These are phyloP conservation scores for Acacia confusa DNA, from an alignment of 306 rosid species.

Conservation along the genomic window DNA sequence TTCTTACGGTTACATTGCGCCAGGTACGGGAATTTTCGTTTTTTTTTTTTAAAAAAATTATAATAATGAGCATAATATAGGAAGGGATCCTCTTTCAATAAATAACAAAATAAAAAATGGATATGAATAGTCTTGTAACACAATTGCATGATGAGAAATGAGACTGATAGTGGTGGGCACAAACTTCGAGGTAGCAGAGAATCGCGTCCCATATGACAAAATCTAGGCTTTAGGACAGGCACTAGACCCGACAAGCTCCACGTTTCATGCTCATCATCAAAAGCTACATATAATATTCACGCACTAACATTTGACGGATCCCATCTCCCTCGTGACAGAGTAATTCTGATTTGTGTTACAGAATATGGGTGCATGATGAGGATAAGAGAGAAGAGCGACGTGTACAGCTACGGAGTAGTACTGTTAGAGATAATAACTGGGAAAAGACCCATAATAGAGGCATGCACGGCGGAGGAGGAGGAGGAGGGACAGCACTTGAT, in stretches of 20 bases:
- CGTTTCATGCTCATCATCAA: constrained; percentile 17
- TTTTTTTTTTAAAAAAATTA: neutral
- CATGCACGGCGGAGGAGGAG: constrained; percentile 72
- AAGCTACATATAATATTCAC: neutral
- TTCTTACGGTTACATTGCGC: constrained; percentile 95
- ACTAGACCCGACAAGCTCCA: constrained; percentile 22
- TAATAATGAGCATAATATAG: no score
- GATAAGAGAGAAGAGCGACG: constrained; percentile 81
- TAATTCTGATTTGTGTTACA: constrained; percentile 28
- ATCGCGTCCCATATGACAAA: constrained; percentile 29
- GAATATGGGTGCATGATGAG: constrained; percentile 84
- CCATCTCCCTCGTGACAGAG: neutral
- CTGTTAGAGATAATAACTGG: constrained; percentile 85
- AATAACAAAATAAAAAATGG: no score
- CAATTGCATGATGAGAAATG: neutral
- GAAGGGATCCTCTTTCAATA: no score
- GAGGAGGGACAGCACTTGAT: constrained; percentile 59
- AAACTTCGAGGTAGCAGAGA: constrained; percentile 31
- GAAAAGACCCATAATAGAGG: constrained; percentile 66
- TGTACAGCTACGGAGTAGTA: constrained; percentile 87
- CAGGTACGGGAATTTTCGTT: constrained; percentile 46
- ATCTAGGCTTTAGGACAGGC: constrained; percentile 24
- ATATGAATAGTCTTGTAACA: neutral
- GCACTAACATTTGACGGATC: neutral
- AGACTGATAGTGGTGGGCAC: constrained; percentile 28